These are phyloP conservation scores for Penicillium frequentans DNA, from an alignment of 2,329 filamentous ascomycete species.

Conservation along the genomic window DNA sequence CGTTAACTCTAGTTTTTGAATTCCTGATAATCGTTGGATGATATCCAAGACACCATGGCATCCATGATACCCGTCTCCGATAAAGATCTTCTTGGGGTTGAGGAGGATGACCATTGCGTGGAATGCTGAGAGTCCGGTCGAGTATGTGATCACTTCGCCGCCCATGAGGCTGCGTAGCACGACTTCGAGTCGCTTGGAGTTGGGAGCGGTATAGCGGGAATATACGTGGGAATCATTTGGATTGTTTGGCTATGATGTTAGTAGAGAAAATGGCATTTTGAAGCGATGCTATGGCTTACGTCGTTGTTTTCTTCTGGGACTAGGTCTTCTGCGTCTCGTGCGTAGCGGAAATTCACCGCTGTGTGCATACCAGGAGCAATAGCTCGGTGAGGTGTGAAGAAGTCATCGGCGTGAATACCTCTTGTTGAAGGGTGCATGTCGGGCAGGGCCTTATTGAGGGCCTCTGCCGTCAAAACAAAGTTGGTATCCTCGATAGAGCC, in stretches of 20 bases:
- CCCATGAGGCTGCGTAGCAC: slow-evolving; percentile 10
- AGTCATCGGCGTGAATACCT: slow-evolving; percentile 17
- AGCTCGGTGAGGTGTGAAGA: slow-evolving; percentile 13
- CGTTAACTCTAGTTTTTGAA: slow-evolving; percentile 70
- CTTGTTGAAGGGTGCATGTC: slow-evolving; percentile 10
- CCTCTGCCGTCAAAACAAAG: slow-evolving; percentile 6
- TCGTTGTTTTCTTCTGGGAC: slow-evolving; percentile 14
- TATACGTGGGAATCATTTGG: slow-evolving; percentile 13
- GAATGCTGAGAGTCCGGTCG: slow-evolving; percentile 81
- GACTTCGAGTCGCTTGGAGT: slow-evolving; percentile 10
- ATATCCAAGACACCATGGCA: slow-evolving; percentile 79
- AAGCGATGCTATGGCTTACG: background rate
- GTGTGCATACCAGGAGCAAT: slow-evolving; percentile 17
- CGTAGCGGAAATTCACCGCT: slow-evolving; percentile 16
- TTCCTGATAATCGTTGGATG: slow-evolving; percentile 71
- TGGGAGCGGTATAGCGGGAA: slow-evolving; percentile 14
- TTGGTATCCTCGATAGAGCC: background rate
- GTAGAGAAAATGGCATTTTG: background rate
- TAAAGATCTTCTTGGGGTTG: slow-evolving; percentile 77
- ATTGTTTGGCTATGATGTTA: slow-evolving; percentile 7
- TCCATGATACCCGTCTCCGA: slow-evolving; percentile 85
- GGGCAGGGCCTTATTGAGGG: slow-evolving; percentile 9
- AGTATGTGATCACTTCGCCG: slow-evolving; percentile 58
- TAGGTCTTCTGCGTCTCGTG: slow-evolving; percentile 9
- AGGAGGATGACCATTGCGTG: slow-evolving; percentile 78